A percentile compares a stretch with the other conserved stretches of the same genome.
These are phyloP conservation scores for Vaccinium vitisidaea DNA, from an alignment of 148 eudicot genomes.

Conservation along the genomic window DNA sequence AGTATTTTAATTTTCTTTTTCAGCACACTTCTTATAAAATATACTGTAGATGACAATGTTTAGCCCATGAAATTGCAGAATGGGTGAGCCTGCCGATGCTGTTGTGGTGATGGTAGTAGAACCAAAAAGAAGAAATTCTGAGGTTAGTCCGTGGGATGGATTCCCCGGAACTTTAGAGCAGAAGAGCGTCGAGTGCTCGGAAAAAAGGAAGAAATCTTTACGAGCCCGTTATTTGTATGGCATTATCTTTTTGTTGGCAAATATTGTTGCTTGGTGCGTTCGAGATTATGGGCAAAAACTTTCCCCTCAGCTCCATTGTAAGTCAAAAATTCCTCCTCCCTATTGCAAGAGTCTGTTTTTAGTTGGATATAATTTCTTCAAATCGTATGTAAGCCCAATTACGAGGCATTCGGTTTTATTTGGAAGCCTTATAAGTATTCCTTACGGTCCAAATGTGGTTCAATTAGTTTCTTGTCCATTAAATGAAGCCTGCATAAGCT, in stretches of 20 bases:
- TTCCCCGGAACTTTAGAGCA: conserved; percentile 23
- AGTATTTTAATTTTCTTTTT: neutral
- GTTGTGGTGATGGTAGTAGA: conserved; percentile 25
- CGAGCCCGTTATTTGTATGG: conserved; percentile 81
- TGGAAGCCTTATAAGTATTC: neutral
- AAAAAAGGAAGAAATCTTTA: conserved; percentile 48
- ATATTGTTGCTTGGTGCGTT: conserved; percentile 75
- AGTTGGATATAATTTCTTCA: no score
- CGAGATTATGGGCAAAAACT: conserved; percentile 78
- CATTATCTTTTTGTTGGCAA: conserved; percentile 60
- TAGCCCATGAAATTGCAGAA: conserved; percentile 20
- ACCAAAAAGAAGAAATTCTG: conserved; percentile 24
- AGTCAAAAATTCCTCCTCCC: conserved; percentile 24
- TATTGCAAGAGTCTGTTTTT: neutral
- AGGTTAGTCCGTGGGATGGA: conserved; percentile 35
- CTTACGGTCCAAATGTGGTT: neutral
- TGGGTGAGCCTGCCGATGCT: conserved; percentile 26
- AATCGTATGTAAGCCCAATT: neutral
- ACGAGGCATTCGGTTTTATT: neutral
- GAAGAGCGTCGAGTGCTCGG: conserved; percentile 34
- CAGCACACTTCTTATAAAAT: neutral
- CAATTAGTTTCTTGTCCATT: neutral
- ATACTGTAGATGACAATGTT: neutral
- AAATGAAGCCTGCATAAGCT: neutral
- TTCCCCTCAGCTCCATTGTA: conserved; percentile 60